Evolutionary conservation across 2,329 filamentous ascomycete genomes (phyloP).

Genomic region (Diplodia corticola): DNA sequence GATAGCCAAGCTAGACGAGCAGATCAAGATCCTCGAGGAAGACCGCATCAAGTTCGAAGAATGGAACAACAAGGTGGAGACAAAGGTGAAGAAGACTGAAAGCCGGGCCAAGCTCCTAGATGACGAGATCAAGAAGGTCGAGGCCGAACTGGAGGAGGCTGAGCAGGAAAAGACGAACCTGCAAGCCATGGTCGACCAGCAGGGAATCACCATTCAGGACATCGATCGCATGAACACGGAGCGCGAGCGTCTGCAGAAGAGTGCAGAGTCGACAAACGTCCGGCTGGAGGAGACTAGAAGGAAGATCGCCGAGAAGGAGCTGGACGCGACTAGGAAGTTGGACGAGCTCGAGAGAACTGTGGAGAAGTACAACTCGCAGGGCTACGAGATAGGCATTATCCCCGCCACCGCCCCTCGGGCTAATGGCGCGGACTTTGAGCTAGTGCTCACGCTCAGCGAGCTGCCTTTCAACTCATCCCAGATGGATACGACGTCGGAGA

Average conservation of each 20-base stretch:
- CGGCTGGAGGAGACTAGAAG: conserved; percentile 84
- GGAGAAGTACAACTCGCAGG: conserved; percentile 89
- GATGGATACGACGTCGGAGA: conserved; percentile 60
- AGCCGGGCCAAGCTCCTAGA: conserved; percentile 78
- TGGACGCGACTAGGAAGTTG: conserved; percentile 80
- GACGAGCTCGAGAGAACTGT: conserved; percentile 91
- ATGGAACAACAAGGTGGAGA: conserved; percentile 82
- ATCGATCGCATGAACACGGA: conserved; percentile 99
- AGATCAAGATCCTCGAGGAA: conserved; percentile 91
- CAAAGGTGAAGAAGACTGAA: conserved; percentile 87
- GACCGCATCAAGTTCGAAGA: conserved; percentile 94
- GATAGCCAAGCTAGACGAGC: conserved; percentile 78
- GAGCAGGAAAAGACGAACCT: conserved; percentile 79
- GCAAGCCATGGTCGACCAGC: conserved; percentile 84
- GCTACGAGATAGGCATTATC: conserved; percentile 90
- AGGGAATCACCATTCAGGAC: conserved; percentile 95
- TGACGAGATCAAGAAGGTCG: conserved; percentile 80
- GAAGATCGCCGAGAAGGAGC: conserved; percentile 79
- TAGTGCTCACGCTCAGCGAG: conserved; percentile 78
- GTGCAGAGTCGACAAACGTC: conserved; percentile 72
- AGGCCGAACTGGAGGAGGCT: conserved; percentile 76
- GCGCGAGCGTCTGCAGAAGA: conserved; percentile 87
- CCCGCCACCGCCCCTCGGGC: conserved; percentile 82
- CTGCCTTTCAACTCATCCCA: conserved; percentile 64
- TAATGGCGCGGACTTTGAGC: conserved; percentile 80